Percentiles rank a stretch among this genome's conserved stretches.
phyloP scores from a whole-genome alignment of 306 rosid genomes.

The Morella rubra region DNA sequence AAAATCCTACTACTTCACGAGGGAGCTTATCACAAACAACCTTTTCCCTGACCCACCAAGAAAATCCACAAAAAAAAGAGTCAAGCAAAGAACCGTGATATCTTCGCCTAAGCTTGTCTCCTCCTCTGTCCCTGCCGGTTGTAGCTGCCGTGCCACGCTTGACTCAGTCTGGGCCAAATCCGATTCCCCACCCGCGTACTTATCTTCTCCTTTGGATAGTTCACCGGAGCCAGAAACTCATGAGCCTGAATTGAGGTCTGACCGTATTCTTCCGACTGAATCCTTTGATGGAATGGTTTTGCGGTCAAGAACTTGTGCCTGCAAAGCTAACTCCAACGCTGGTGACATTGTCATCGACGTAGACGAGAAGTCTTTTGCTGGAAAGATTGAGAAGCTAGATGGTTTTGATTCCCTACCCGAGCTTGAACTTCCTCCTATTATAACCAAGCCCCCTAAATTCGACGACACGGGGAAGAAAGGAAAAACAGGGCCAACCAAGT shows the following conservation, averaged over 20 bases:
- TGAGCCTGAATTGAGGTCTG: conserved; percentile 69
- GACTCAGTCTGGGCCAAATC: conserved; percentile 64
- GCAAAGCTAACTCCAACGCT: conserved; percentile 21
- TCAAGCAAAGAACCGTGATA: conserved; percentile 30
- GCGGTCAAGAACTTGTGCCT: conserved; percentile 9
- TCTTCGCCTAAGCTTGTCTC: conserved; percentile 35
- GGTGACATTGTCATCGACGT: conserved; percentile 63
- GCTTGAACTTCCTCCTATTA: conserved; percentile 67
- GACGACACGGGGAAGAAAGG: conserved; percentile 39
- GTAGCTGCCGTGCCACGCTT: conserved; percentile 44
- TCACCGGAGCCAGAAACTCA: conserved; percentile 42
- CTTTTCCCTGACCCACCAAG: conserved; percentile 42
- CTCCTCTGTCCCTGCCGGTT: conserved; percentile 45
- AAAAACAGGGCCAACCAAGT: conserved; percentile 17
- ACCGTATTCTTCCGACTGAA: conserved; percentile 58
- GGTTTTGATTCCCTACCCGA: conserved; percentile 43
- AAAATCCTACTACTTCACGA: conserved; percentile 78
- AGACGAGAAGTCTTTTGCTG: conserved; percentile 42
- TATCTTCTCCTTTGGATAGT: conserved; percentile 42
- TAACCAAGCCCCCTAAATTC: conserved; percentile 53
- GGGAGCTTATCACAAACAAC: conserved; percentile 49
- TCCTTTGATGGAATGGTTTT: conserved; percentile 34
- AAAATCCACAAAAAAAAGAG: conserved; percentile 56
- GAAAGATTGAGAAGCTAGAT: conserved; percentile 33
- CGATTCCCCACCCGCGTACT: conserved; percentile 42